Evolutionary conservation across 352 stramenopile genomes (phyloP).

Genomic region (Globisporangium paroecandrum): DNA sequence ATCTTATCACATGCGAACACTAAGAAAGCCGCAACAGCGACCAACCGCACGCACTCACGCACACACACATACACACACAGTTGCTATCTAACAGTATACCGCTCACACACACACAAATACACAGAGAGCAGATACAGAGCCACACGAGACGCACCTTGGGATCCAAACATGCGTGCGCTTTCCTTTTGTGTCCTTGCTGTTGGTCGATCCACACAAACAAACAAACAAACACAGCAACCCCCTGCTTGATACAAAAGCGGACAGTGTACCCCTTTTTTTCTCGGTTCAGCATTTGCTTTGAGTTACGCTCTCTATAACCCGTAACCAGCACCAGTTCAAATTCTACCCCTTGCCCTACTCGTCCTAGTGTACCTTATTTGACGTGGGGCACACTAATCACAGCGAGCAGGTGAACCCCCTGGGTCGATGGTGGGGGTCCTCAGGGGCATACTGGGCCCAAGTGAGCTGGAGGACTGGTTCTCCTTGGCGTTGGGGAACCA

Average conservation of each 20-base stretch:
- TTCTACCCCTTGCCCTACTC: background rate
- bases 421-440: constrained; percentile 23
- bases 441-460: constrained; percentile 53
- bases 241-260: background rate
- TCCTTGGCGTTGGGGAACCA: constrained; percentile 78
- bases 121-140: background rate
- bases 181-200: background rate
- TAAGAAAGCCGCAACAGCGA: background rate
- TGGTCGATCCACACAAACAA: background rate
- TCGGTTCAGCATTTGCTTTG: background rate
- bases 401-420: background rate
- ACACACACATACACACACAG: background rate
- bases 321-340: background rate
- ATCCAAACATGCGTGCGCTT: constrained; percentile 18
- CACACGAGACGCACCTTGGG: constrained; percentile 19
- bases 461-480: constrained; percentile 64
- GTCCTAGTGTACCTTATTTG: background rate
- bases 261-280: background rate
- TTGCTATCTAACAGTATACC: background rate
- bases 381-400: constrained; percentile 7
- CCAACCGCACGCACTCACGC: background rate
- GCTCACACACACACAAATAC: background rate
- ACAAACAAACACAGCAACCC: background rate
- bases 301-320: background rate
- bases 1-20: background rate